Conservation (phyloP, 768 basidiomycete species). For the Suillus occidentalis region DNA sequence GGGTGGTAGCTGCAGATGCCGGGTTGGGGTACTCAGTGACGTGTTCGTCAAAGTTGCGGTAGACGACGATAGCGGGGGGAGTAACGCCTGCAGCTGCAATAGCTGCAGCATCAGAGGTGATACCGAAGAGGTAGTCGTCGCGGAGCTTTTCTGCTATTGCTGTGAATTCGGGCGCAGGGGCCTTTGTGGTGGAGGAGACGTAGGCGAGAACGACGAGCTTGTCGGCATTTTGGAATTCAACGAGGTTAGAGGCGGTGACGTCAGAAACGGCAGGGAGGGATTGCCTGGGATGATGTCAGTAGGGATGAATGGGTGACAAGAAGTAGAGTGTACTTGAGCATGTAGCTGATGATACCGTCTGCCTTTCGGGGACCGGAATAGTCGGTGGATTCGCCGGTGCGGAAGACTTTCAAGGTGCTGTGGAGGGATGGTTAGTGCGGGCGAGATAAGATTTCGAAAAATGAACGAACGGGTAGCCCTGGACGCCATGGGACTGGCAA, state of each 20-base stretch:
- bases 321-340: slow-evolving; percentile 75
- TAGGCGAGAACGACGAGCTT: slow-evolving; percentile 90
- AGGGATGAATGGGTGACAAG: not conserved
- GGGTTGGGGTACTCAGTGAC: slow-evolving; percentile 66
- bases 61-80: slow-evolving; percentile 85
- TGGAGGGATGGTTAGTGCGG: not conserved
- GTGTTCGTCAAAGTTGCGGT: slow-evolving; percentile 91
- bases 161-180: slow-evolving; percentile 72
- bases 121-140: slow-evolving; percentile 92
- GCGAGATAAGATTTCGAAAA: not conserved
- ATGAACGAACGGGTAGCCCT: slow-evolving; percentile 86
- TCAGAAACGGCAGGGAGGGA: slow-evolving; percentile 89
- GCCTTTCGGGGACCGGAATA: slow-evolving; percentile 90
- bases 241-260: slow-evolving; percentile 72
- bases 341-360: slow-evolving; percentile 95
- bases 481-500: slow-evolving; percentile 83
- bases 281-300: slow-evolving; percentile 54
- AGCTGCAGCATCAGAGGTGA: slow-evolving; percentile 68
- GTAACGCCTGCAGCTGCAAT: slow-evolving; percentile 71
- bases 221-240: slow-evolving; percentile 86
- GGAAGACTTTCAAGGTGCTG: slow-evolving; percentile 91
- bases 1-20: slow-evolving; percentile 47
- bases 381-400: slow-evolving; percentile 74
- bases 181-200: slow-evolving; percentile 68
- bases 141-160: slow-evolving; percentile 83